Base-by-base conservation (phyloP, 257 asterid species). In the Primulina tabacum region DNA sequence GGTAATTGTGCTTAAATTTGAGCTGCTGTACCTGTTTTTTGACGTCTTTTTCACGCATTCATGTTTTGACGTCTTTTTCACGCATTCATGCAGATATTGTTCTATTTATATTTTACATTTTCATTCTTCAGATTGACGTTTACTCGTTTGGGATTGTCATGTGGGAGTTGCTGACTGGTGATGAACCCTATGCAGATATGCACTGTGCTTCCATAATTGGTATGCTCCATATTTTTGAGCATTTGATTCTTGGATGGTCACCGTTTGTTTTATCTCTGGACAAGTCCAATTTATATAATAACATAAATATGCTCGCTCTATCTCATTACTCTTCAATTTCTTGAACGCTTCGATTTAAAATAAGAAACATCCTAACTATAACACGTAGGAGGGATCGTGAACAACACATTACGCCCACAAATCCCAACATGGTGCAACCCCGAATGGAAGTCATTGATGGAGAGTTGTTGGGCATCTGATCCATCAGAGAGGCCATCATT, bases 121-220 rank as follows among this genome's bases (percentile, higher is more conserved):
- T 11, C 62, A 14, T 67, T 47, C 20, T 7, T 38, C 85, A 94
- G 99, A 88, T 94, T 69, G 99, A 94, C 78, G 97, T 94, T 55
- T 94, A 91, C 76, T 94, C 99, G 58, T 94, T 89, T 71, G 99
- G 96, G 70, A 77, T 94, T 70, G 97, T 92, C 72, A 89, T 94
- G 99, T 94, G 97, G 97, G 99, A 94, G 80, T 74, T 94, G 84
- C 95, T 94, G 38, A 91, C 97, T 7, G 99, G 99, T 30, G 97
- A 91, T 62, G 99, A 94, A 74, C 99, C 99, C n/a, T 94, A 94
- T 64, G 77, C 90, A 29, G 97, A 91, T 34, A 89, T 87, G 97
- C 99, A 94, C 74, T 89, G 97, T 78, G 97, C 97, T 81, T 82
- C 96, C 67, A 85, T 91, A 78, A 91, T 94, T 56, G 99, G 99